Conservation (phyloP, 164 flowering plant genomes). For the Sedum album region DNA sequence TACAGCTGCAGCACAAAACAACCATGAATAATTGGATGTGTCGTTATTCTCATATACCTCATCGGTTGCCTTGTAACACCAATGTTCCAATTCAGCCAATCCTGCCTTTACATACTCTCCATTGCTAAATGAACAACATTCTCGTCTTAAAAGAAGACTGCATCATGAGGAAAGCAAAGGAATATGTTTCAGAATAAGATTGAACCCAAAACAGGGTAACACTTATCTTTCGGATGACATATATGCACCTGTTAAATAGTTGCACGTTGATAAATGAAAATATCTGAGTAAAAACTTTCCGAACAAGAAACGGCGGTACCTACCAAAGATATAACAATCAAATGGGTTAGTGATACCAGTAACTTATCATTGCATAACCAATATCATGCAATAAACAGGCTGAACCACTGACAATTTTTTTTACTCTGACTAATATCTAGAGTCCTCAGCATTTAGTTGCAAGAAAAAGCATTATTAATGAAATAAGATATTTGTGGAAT, state of each 20-base stretch:
- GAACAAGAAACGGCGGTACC: background rate
- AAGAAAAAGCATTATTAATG: background rate
- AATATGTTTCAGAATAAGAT: slow-evolving; percentile 6
- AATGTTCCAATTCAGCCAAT: slow-evolving; percentile 84
- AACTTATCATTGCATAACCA: too few relatives aligned
- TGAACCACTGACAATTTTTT: too few relatives aligned
- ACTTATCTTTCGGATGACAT: background rate
- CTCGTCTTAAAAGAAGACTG: slow-evolving; percentile 91
- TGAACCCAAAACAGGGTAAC: slow-evolving; percentile 1
- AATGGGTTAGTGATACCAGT: background rate
- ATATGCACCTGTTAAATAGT: background rate
- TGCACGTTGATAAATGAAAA: background rate
- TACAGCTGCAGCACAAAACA: background rate
- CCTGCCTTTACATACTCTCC: slow-evolving; percentile 99
- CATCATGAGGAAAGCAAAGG: slow-evolving; percentile 12
- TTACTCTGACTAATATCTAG: too few relatives aligned
- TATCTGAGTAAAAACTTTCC: background rate
- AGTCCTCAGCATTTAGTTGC: background rate
- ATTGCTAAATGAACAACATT: slow-evolving; percentile 96
- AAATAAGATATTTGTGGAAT: background rate
- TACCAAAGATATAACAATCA: background rate
- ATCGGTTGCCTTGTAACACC: slow-evolving; percentile 92
- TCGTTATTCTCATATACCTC: slow-evolving; percentile 38
- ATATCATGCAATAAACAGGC: too few relatives aligned
- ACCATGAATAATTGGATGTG: background rate